Evolutionary conservation across 1,139 yeast genomes (phyloP).

Genomic region (Candida freyschussii): DNA sequence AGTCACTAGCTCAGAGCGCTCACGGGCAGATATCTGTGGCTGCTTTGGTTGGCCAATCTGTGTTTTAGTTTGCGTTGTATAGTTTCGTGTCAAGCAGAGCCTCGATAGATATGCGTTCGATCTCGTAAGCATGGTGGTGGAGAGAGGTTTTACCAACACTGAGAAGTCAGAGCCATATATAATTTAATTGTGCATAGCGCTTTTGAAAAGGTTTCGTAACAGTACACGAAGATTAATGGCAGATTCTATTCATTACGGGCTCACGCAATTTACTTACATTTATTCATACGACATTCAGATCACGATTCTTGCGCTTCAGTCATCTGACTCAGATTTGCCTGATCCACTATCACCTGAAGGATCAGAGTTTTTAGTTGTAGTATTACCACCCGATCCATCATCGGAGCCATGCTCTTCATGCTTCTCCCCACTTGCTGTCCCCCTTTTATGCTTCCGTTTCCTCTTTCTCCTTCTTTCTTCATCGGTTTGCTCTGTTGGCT

Average conservation of each 20-base stretch:
- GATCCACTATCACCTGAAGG: too few species aligned
- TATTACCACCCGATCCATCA: not conserved
- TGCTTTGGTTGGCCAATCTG: not conserved
- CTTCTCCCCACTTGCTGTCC: slow-evolving; percentile 31
- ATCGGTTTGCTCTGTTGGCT: slow-evolving; percentile 24
- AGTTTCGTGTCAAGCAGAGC: not conserved
- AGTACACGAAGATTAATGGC: not conserved
- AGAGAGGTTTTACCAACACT: too few species aligned
- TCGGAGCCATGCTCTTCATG: not conserved
- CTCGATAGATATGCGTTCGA: too few species aligned
- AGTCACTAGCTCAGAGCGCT: slow-evolving; percentile 23
- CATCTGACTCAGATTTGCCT: not conserved
- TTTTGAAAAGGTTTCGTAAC: not conserved
- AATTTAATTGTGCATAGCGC: not conserved
- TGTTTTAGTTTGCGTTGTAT: not conserved
- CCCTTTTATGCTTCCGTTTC: slow-evolving; percentile 36
- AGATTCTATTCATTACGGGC: not conserved
- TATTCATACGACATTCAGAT: not conserved
- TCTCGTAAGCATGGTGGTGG: too few species aligned
- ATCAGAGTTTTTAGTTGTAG: too few species aligned
- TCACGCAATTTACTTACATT: not conserved
- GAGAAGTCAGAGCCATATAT: not conserved
- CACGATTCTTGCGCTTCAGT: not conserved
- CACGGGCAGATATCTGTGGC: slow-evolving; percentile 16
- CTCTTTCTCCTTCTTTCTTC: slow-evolving; percentile 14